Conservation (phyloP, 164 flowering plant species). For the Pachysandra terminalis region DNA sequence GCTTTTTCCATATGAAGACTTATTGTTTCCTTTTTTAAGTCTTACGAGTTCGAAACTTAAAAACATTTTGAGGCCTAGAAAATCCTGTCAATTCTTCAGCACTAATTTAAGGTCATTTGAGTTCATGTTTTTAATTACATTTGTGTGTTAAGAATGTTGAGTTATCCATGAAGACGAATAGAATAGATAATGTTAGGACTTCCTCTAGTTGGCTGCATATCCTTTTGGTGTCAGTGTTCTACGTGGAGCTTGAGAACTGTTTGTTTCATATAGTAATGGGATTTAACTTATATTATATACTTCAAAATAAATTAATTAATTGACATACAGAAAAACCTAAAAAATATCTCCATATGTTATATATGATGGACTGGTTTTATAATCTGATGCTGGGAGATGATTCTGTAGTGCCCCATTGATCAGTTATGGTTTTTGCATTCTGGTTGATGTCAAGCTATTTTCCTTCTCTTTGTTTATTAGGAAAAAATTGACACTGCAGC, state of each 20-base stretch:
- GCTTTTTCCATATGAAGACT: no score
- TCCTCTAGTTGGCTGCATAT: not conserved
- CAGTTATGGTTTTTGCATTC: not conserved
- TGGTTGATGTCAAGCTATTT: not conserved
- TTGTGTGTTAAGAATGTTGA: not conserved
- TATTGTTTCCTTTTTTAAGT: no score
- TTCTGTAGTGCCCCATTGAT: not conserved
- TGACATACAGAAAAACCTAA: not conserved
- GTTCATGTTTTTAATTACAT: not conserved
- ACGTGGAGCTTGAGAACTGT: no score
- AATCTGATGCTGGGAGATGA: not conserved
- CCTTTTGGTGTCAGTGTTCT: not conserved
- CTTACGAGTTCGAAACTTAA: no score
- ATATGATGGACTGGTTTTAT: not conserved
- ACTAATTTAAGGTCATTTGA: not conserved
- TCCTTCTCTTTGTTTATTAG: no score
- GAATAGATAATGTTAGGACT: not conserved
- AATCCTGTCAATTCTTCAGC: no score
- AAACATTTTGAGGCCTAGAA: no score
- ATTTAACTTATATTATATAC: not conserved
- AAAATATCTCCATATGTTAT: not conserved
- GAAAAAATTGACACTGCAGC: no score
- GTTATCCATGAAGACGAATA: not conserved
- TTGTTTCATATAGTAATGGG: not conserved
- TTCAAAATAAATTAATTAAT: no score